Base-by-base conservation (phyloP, 345 rosid species). In the Passiflora organensis region DNA sequence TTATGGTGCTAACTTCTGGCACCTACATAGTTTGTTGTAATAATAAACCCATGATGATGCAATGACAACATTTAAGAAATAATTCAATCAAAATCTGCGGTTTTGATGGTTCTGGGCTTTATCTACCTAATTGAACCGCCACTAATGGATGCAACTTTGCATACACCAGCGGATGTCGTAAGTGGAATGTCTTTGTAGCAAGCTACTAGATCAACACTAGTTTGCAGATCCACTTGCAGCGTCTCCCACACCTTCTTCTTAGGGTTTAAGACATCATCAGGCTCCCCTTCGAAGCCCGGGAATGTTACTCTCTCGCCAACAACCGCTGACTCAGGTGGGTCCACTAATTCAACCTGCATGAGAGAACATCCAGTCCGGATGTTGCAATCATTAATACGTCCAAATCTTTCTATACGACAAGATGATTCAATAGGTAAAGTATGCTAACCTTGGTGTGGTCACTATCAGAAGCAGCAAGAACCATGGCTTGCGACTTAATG, bases 201-300 rank as follows among this genome's bases (percentile, higher is more conserved):
- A 48, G 97, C 95, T 38, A 86, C 79, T 43, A 80, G 80, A 32
- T 82, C 80, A 1, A 70, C 53, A 39, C 78, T 70, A 1, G 86
- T 78, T 60, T 51, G 75, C 13, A 93, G 72, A 75, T 89, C 88
- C 41, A 75, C 83, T 70, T 79, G 78, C 61, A 93, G 74, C 0
- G 80, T 78, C 74, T 93, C 97, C 94, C 87, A 89, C 6, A 93
- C 76, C 76, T 93, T 93, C 87, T 79, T 93, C 86, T 89, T 93
- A 2, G 97, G 95, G 79, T 79, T 85, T 55, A 89, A 73, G 18
- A 83, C 75, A 38, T 76, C 97, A 32, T 93, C 97, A 4, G 95
- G 80, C 71, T 75, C 83, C 0, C 96, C 96, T 65, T 79, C 84
- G 36, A 78, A 71, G 23, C 96, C 94, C 0, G 82, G 71, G 46